Evolutionary conservation across 2,329 filamentous ascomycete genomes (phyloP).

Genomic region (Talaromyces sp.): DNA sequence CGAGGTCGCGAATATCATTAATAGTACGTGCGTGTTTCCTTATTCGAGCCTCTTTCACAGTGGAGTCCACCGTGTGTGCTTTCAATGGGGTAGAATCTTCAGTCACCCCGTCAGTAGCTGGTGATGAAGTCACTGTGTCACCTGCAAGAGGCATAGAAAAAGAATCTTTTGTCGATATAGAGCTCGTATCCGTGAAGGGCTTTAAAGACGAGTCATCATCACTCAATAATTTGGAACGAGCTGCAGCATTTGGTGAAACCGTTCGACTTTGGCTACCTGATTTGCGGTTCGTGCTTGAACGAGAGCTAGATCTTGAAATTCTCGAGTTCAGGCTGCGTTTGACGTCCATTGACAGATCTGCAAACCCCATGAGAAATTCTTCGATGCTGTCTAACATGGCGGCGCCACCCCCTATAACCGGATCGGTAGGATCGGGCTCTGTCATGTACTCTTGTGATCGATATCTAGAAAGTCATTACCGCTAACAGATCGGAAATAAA

Average conservation of each 20-base stretch:
- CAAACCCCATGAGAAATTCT: conserved; percentile 76
- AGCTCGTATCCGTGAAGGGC: neutral
- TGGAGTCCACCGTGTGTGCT: neutral
- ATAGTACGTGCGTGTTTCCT: conserved; percentile 11
- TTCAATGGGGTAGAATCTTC: neutral
- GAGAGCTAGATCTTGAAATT: conserved; percentile 31
- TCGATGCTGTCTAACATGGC: conserved; percentile 81
- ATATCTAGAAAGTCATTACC: conserved; percentile 35
- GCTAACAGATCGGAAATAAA: too few species aligned
- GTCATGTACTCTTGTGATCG: conserved; percentile 68
- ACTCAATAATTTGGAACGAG: neutral
- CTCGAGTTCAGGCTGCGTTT: conserved; percentile 30
- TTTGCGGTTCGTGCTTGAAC: neutral
- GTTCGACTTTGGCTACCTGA: conserved; percentile 1
- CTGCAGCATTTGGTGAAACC: neutral
- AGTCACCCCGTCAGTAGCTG: neutral
- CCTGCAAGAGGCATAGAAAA: neutral
- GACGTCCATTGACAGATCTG: conserved; percentile 59
- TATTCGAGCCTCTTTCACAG: neutral
- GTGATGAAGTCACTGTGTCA: neutral
- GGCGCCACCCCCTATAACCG: conserved; percentile 71
- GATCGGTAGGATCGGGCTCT: conserved; percentile 74
- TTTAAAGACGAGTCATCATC: neutral
- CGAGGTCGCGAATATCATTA: conserved; percentile 6
- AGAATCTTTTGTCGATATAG: neutral